Base-by-base conservation (phyloP, 768 basidiomycete species). In the Phanerodontia chrysosporium region DNA sequence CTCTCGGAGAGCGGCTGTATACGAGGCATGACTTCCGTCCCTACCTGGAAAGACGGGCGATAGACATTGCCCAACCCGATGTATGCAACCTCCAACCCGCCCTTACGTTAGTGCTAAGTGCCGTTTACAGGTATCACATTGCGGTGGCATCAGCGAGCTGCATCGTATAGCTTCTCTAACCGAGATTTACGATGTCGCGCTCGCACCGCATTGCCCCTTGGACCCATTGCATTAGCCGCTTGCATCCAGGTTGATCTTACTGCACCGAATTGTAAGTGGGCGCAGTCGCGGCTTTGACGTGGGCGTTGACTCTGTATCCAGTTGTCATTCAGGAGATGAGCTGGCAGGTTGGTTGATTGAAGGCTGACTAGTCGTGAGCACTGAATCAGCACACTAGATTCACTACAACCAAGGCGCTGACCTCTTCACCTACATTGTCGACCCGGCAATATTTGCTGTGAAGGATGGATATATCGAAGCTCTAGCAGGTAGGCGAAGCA, bases 171-270 rank as follows among this genome's bases (percentile, higher is more conserved):
- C 85, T 5, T 72, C 76, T 24, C 72, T 86, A 63, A 79, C 81
- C 1, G 84, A 87, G 69, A 83, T 80, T 3, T 89, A 89, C 66
- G 89, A 90, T 61, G 83, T 90, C 54, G 87, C 81, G 12, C 67
- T 86, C 53, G 88, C 86, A 0, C 87, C 89, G 4, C 87, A 90
- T 65, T 89, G 86, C 70, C 87, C 88, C 66, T 87, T 1, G 86
- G 86, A 0, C 89, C 87, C 0, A 81, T 90, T 29, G 85, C 87
- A 0, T 77, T 89, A 24, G 89, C 87, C 5, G 86, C 87, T 22
- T 85, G 83, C 65, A 79, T 89, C 45, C 84, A 88, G 55, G 78
- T 89, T 2, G 86, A 78, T 2, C 74, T 81, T 35, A 73, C 78
- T 24, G 77, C 80, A 12, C 82, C 82, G 2, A 87, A 88, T 65